Percentiles rank a stretch among this genome's conserved stretches.
These are phyloP conservation scores for Sporothrix phasma DNA, from an alignment of 2,329 filamentous ascomycete genomes.

Conservation along the genomic window DNA sequence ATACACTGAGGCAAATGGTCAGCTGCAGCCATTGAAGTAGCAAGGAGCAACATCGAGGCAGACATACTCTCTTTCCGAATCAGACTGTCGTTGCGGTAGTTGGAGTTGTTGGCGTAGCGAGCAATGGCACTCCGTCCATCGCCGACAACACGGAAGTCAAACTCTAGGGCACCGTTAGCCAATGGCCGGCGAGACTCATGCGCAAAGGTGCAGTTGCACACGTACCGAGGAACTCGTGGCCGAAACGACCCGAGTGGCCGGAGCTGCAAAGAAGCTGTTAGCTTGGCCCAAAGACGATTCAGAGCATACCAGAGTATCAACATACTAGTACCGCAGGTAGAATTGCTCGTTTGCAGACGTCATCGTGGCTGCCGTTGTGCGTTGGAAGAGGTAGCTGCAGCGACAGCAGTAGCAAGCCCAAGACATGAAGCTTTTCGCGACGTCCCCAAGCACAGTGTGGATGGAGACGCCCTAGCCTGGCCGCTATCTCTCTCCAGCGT, in stretches of 20 bases:
- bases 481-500: neutral
- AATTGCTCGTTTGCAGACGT: conserved; percentile 69
- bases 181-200: neutral
- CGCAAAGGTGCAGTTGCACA: neutral
- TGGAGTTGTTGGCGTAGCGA: conserved; percentile 98
- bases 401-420: neutral
- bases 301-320: conserved; percentile 4
- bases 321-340: conserved; percentile 96
- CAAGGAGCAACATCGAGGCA: too few relatives aligned
- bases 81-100: conserved; percentile 96
- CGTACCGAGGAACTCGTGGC: conserved; percentile 92
- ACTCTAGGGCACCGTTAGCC: conserved; percentile 51
- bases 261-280: conserved; percentile 49
- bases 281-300: neutral
- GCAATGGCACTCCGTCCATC: conserved; percentile 90
- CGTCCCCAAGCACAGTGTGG: neutral
- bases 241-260: conserved; percentile 92
- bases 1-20: conserved; percentile 57
- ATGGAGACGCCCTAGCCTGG: neutral
- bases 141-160: conserved; percentile 86
- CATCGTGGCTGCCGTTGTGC: conserved; percentile 28
- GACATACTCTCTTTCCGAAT: conserved; percentile 98
- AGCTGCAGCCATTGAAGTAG: neutral
- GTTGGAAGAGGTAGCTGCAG: neutral
- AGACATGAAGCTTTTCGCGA: conserved; percentile 9